Evolutionary conservation across 257 asterid genomes (phyloP).

Genomic region (Plantago elongata): DNA sequence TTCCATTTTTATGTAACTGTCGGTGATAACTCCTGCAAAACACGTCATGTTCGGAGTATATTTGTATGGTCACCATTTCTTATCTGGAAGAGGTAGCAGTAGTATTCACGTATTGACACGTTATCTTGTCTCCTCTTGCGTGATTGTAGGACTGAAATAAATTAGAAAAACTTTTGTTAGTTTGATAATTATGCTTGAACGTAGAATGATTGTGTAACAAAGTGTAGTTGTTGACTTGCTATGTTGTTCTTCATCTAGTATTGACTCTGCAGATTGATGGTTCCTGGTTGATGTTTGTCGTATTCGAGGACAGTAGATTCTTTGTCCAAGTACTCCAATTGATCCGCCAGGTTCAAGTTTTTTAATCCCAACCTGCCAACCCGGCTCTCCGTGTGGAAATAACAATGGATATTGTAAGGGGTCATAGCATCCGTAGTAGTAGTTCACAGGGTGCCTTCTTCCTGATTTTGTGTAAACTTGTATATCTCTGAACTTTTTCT

Average conservation of each 20-base stretch:
- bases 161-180: too few species aligned
- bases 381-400: neutral
- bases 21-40: neutral
- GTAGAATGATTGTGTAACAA: too few species aligned
- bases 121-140: too few species aligned
- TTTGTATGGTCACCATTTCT: neutral
- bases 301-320: neutral
- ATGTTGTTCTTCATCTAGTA: neutral
- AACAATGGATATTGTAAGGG: neutral
- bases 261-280: neutral
- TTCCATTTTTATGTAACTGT: neutral
- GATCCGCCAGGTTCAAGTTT: neutral
- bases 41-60: neutral
- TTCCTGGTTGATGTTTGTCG: neutral
- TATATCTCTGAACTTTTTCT: neutral
- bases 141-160: too few species aligned
- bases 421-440: neutral
- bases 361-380: neutral
- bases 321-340: too few species aligned
- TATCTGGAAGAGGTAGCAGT: neutral
- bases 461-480: neutral
- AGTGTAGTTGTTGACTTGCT: neutral
- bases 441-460: neutral
- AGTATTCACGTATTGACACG: neutral
- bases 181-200: too few species aligned